These are phyloP conservation scores for Bimuria novae-zelandiae DNA, from an alignment of 2,329 filamentous ascomycete species.

Conservation along the genomic window DNA sequence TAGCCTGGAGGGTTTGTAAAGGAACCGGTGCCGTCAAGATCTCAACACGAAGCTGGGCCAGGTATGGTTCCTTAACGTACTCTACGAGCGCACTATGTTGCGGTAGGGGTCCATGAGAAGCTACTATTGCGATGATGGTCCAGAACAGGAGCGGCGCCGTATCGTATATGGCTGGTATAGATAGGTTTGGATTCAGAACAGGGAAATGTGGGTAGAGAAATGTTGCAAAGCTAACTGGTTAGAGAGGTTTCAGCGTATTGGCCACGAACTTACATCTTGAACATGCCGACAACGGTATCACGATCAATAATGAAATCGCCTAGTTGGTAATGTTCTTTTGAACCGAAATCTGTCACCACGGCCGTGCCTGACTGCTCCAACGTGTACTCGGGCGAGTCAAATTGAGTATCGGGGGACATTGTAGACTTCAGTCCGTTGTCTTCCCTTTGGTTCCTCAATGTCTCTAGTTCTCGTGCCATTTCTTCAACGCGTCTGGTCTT, in stretches of 20 bases:
- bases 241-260: neutral
- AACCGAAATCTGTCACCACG: slow-evolving; percentile 14
- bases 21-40: slow-evolving; percentile 25
- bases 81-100: slow-evolving; percentile 11
- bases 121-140: slow-evolving; percentile 24
- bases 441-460: slow-evolving; percentile 18
- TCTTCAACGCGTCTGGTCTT: slow-evolving; percentile 24
- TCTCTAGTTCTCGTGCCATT: slow-evolving; percentile 29
- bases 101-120: slow-evolving; percentile 12
- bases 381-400: slow-evolving; percentile 18
- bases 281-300: slow-evolving; percentile 20
- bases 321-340: slow-evolving; percentile 20
- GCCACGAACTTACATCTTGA: slow-evolving; percentile 19
- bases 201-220: slow-evolving; percentile 29
- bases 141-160: slow-evolving; percentile 28
- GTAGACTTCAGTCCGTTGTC: slow-evolving; percentile 14
- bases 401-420: slow-evolving; percentile 17
- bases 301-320: slow-evolving; percentile 18
- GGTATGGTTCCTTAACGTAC: slow-evolving; percentile 13
- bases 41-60: slow-evolving; percentile 12
- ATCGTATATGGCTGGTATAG: slow-evolving; percentile 18
- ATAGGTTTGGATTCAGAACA: slow-evolving; percentile 20
- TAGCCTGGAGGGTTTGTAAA: slow-evolving; percentile 24
- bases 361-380: slow-evolving; percentile 11
- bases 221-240: slow-evolving; percentile 22